Percentiles rank a stretch among this genome's conserved stretches.
These are phyloP conservation scores for Calonectria crousiana DNA, from an alignment of 2,329 filamentous ascomycete species.

Conservation along the genomic window DNA sequence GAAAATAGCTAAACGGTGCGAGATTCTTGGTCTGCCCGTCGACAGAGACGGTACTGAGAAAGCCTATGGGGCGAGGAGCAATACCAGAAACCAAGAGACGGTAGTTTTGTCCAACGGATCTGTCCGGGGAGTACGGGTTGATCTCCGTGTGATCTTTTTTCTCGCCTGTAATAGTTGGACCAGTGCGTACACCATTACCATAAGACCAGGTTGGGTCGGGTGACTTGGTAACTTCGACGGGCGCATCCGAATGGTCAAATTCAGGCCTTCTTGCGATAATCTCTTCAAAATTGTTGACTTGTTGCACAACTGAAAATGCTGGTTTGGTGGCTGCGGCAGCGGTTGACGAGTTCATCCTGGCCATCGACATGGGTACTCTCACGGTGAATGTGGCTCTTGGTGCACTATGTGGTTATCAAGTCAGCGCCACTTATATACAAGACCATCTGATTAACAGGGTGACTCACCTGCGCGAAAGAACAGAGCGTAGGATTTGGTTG, in stretches of 20 bases:
- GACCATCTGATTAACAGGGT: no score
- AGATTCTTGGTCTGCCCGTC: conserved; percentile 77
- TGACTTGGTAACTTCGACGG: conserved; percentile 44
- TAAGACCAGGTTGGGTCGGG: conserved; percentile 63
- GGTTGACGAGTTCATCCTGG: neutral
- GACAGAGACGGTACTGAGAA: conserved; percentile 63
- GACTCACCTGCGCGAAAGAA: neutral
- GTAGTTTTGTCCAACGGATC: conserved; percentile 81
- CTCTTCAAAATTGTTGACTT: conserved; percentile 37
- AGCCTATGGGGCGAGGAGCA: conserved; percentile 80
- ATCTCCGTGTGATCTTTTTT: conserved; percentile 74
- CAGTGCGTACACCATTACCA: conserved; percentile 49
- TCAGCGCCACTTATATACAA: neutral
- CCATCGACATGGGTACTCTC: neutral
- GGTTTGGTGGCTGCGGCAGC: neutral
- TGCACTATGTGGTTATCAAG: neutral
- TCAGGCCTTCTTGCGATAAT: conserved; percentile 38
- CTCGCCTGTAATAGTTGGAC: neutral
- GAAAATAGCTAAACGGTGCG: conserved; percentile 85
- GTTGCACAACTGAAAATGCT: conserved; percentile 39
- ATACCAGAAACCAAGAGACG: conserved; percentile 86
- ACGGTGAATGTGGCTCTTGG: neutral
- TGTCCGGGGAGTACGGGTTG: conserved; percentile 79
- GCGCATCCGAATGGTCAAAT: conserved; percentile 38
- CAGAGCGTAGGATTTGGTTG: neutral